These are phyloP conservation scores for Scheffersomyces illinoinensis DNA, from an alignment of 1,139 yeast genomes.

Conservation along the genomic window DNA sequence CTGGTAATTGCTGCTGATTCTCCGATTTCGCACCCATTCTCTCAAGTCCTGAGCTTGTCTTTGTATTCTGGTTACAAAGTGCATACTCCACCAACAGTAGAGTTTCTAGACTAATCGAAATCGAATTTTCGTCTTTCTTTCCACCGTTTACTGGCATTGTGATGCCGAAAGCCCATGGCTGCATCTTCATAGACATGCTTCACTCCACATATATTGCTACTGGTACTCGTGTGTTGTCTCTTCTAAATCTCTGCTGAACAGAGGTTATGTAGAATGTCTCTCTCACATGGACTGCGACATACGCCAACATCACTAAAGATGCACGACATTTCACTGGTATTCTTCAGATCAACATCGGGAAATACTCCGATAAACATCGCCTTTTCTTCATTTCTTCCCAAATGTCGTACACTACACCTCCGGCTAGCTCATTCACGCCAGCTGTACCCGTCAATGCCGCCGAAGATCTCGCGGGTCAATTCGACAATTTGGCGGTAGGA, in stretches of 20 bases:
- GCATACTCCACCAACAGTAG: neutral
- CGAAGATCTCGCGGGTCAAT: constrained; percentile 6
- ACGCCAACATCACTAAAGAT: neutral
- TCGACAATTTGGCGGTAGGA: constrained; percentile 7
- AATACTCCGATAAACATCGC: neutral
- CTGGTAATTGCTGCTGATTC: neutral
- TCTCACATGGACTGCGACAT: neutral
- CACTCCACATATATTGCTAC: too few species aligned
- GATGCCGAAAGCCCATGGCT: too few species aligned
- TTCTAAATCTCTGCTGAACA: neutral
- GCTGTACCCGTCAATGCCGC: neutral
- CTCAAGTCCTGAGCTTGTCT: neutral
- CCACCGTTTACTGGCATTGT: too few species aligned
- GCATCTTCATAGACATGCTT: too few species aligned
- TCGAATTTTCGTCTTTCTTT: too few species aligned
- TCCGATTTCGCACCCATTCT: neutral
- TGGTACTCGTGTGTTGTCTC: neutral
- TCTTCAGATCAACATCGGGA: neutral
- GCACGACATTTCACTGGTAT: neutral
- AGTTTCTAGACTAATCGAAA: too few species aligned
- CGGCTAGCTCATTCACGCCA: neutral
- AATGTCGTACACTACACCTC: neutral
- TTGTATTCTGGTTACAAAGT: too few species aligned
- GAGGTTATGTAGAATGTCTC: neutral
- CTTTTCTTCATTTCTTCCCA: neutral